Evolutionary conservation across 83 land plant genomes (phyloP).

Genomic region (Thuja plicata): DNA sequence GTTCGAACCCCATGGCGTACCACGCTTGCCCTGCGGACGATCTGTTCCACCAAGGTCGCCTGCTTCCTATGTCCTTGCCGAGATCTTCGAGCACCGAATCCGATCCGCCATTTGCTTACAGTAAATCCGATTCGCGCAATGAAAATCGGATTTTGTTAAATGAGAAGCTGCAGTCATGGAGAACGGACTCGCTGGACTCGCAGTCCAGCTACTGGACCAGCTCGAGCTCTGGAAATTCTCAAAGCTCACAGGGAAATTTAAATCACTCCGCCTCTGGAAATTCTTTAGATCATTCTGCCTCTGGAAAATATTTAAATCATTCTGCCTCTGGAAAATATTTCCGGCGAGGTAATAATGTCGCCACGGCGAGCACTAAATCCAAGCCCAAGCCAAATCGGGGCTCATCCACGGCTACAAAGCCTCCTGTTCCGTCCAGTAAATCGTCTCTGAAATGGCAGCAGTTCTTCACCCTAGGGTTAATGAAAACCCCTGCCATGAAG

Average conservation of each 20-base stretch:
- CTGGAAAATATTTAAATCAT: no score
- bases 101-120: no score
- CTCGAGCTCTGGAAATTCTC: background rate
- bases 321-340: background rate
- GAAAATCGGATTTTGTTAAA: background rate
- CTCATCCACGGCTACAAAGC: background rate
- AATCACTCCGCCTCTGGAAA: background rate
- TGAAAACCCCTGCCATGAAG: slow-evolving; percentile 13
- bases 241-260: background rate
- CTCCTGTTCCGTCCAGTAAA: background rate
- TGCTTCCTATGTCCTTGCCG: background rate
- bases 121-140: background rate
- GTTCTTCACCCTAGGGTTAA: slow-evolving; percentile 14
- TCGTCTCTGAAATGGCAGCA: slow-evolving; percentile 18
- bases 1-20: background rate
- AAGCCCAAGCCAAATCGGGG: background rate
- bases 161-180: background rate
- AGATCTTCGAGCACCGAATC: background rate
- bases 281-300: no score
- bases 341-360: background rate
- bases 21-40: background rate
- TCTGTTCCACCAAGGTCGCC: slow-evolving; percentile 4
- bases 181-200: slow-evolving; percentile 1
- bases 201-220: background rate
- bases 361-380: background rate